These are phyloP conservation scores for Candida schatavii DNA, from an alignment of 805 yeast genomes.

Conservation along the genomic window DNA sequence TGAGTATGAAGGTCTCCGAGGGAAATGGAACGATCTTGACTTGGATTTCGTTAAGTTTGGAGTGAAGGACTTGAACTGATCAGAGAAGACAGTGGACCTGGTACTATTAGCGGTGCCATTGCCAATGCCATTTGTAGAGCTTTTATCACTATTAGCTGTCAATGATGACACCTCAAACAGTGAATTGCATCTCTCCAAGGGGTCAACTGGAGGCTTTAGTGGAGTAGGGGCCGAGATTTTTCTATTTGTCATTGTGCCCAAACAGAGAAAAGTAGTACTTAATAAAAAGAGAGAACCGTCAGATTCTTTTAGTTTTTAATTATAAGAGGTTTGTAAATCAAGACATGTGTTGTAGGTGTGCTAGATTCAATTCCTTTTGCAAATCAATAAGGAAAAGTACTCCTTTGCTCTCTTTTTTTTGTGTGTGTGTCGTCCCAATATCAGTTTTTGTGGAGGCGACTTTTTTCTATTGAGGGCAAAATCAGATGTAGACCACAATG, in stretches of 20 bases:
- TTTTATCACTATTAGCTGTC: background rate
- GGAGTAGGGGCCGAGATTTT: constrained; percentile 19
- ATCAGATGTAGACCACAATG: too few relatives aligned
- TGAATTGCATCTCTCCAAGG: constrained; percentile 6
- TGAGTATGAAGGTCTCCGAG: constrained; percentile 30
- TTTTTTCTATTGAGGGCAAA: too few relatives aligned
- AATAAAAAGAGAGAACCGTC: background rate
- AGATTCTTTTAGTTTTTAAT: too few relatives aligned
- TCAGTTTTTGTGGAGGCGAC: too few relatives aligned
- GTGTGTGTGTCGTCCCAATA: too few relatives aligned
- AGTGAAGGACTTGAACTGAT: constrained; percentile 21
- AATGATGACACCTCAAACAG: background rate
- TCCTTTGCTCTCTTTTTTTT: too few relatives aligned
- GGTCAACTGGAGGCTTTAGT: constrained; percentile 8
- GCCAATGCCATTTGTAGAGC: background rate
- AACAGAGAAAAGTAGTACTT: background rate
- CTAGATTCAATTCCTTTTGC: too few relatives aligned
- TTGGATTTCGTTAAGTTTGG: constrained; percentile 21
- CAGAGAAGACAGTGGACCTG: constrained; percentile 5
- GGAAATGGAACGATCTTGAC: constrained; percentile 12
- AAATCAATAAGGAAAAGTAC: too few relatives aligned
- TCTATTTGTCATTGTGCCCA: background rate
- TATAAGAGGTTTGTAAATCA: too few relatives aligned
- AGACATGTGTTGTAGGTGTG: too few relatives aligned
- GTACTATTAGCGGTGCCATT: background rate